Conservation (phyloP, 2,329 filamentous ascomycete genomes). For the Epichloe sibirici region DNA sequence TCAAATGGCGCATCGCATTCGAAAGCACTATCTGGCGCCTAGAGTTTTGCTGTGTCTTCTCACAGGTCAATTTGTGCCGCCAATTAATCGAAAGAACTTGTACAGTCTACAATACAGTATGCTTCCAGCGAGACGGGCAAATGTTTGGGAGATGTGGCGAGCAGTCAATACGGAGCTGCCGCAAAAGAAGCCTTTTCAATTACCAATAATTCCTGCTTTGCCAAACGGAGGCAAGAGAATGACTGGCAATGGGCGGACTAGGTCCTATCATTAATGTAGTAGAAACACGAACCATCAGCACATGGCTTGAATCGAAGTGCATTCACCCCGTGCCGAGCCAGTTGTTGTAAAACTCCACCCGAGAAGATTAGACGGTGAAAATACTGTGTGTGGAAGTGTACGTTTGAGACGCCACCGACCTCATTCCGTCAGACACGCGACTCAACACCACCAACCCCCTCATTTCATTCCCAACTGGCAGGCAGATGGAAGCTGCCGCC, state of each 20-base stretch:
- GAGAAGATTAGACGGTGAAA: not conserved
- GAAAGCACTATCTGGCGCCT: conserved; percentile 88
- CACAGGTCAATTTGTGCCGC: conserved; percentile 85
- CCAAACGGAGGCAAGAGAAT: conserved; percentile 20
- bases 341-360: no score
- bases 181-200: conserved; percentile 29
- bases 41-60: conserved; percentile 77
- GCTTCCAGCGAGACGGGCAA: conserved; percentile 71
- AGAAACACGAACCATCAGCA: not conserved
- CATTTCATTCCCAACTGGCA: not conserved
- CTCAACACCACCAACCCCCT: no score
- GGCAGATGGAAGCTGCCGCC: not conserved
- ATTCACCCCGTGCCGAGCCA: not conserved
- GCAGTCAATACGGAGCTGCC: conserved; percentile 43
- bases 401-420: not conserved
- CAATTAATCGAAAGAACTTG: conserved; percentile 85
- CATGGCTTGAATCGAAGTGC: not conserved
- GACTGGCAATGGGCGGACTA: conserved; percentile 16
- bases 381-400: not conserved
- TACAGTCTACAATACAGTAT: conserved; percentile 98
- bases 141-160: conserved; percentile 77
- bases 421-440: not conserved
- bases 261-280: conserved; percentile 8
- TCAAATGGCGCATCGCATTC: conserved; percentile 80
- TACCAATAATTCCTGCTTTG: conserved; percentile 22